phyloP scores from a whole-genome alignment of 345 rosid genomes.

The Eucalyptus marginata region DNA sequence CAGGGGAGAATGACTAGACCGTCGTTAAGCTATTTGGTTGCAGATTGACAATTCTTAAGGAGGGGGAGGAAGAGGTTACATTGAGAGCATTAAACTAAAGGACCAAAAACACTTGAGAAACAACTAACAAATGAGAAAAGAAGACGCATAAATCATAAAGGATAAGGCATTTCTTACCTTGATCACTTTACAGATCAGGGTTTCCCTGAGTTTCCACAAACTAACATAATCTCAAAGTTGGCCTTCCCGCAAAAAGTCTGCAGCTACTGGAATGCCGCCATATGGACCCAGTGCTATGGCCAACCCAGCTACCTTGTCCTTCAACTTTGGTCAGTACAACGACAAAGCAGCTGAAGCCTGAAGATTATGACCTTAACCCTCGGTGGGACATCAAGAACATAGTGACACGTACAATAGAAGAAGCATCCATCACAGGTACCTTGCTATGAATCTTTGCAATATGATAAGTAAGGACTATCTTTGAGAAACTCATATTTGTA shows the following conservation, averaged over 20 bases:
- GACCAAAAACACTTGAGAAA: not conserved
- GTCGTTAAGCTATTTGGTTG: not conserved
- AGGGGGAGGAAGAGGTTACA: not conserved
- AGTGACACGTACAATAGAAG: not conserved
- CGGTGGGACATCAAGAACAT: not conserved
- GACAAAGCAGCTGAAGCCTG: slow-evolving; percentile 96
- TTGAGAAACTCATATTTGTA: slow-evolving; percentile 73
- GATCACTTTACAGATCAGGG: slow-evolving; percentile 76
- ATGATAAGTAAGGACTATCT: slow-evolving; percentile 86
- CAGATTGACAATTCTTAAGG: not conserved
- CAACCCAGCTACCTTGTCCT: slow-evolving; percentile 87
- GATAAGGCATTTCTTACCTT: slow-evolving; percentile 34
- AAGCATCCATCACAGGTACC: slow-evolving; percentile 23
- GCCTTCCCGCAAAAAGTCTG: slow-evolving; percentile 82
- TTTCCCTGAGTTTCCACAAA: slow-evolving; percentile 70
- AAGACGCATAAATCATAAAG: not conserved
- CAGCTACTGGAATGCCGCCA: slow-evolving; percentile 89
- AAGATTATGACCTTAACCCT: slow-evolving; percentile 1
- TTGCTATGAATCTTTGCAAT: slow-evolving; percentile 98
- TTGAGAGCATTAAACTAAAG: not conserved
- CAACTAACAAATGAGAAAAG: not conserved
- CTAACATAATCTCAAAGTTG: slow-evolving; percentile 91
- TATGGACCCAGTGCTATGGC: slow-evolving; percentile 87
- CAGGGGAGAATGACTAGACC: not conserved
- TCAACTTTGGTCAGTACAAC: slow-evolving; percentile 80